These are phyloP conservation scores for Suhomyces guaymorum DNA, from an alignment of 1,139 yeast genomes.

Conservation along the genomic window DNA sequence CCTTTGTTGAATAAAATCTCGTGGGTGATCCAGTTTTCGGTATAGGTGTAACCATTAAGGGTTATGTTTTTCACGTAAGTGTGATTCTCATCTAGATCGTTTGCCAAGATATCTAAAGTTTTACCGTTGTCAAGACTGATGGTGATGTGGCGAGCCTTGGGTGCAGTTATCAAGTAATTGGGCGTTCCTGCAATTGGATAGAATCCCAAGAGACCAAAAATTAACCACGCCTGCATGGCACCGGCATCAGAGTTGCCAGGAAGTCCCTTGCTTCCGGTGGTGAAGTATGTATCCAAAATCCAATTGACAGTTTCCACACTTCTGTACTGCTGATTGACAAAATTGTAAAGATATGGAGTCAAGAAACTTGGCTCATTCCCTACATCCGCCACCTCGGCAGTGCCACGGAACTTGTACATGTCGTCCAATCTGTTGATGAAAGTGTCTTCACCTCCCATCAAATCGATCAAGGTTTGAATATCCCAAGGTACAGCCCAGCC, in stretches of 20 bases:
- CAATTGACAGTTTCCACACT: conserved; percentile 35
- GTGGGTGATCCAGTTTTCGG: conserved; percentile 37
- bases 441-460: conserved; percentile 30
- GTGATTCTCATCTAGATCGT: conserved; percentile 22
- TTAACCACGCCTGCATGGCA: conserved; percentile 43
- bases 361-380: conserved; percentile 39
- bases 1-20: conserved; percentile 32
- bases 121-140: conserved; percentile 29
- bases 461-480: conserved; percentile 26
- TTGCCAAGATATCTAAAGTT: conserved; percentile 28
- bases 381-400: conserved; percentile 28
- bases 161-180: conserved; percentile 35
- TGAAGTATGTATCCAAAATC: conserved; percentile 30
- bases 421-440: conserved; percentile 35
- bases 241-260: conserved; percentile 46
- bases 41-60: conserved; percentile 29
- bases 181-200: conserved; percentile 43
- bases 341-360: conserved; percentile 35
- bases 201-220: conserved; percentile 36
- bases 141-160: conserved; percentile 28
- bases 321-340: conserved; percentile 27
- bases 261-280: conserved; percentile 26
- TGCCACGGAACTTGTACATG: conserved; percentile 34
- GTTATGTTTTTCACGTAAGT: conserved; percentile 30
- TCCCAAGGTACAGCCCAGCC: conserved; percentile 40